Conservation (phyloP, 495 filamentous ascomycete genomes). For the Peziza echinospora region DNA sequence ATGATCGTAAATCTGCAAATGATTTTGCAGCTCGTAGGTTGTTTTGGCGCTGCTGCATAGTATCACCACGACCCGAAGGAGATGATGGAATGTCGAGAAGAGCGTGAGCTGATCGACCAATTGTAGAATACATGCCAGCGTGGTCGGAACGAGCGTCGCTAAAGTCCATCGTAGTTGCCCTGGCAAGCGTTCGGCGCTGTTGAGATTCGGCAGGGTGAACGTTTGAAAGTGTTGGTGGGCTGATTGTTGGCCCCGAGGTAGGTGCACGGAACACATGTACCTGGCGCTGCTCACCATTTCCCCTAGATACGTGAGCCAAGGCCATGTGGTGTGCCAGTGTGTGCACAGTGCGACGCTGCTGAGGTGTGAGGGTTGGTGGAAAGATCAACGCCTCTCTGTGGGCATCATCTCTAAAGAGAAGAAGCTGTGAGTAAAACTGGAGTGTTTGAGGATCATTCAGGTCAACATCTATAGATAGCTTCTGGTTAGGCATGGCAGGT, state of each 20-base stretch:
- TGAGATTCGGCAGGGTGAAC: slow-evolving; percentile 45
- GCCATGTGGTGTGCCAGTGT: slow-evolving; percentile 90
- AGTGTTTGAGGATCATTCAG: slow-evolving; percentile 80
- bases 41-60: slow-evolving; percentile 43
- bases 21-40: slow-evolving; percentile 93
- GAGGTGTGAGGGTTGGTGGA: slow-evolving; percentile 53
- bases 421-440: slow-evolving; percentile 67
- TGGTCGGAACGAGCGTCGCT: slow-evolving; percentile 61
- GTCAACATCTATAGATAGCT: slow-evolving; percentile 32
- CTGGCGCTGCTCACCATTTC: slow-evolving; percentile 63
- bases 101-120: slow-evolving; percentile 52
- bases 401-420: slow-evolving; percentile 65
- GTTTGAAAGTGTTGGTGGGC: slow-evolving; percentile 31
- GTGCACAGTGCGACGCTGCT: slow-evolving; percentile 73
- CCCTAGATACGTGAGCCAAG: slow-evolving; percentile 69
- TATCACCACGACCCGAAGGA: slow-evolving; percentile 36
- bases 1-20: slow-evolving; percentile 83
- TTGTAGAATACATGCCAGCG: slow-evolving; percentile 43
- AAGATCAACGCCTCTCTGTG: slow-evolving; percentile 63
- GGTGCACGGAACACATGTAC: slow-evolving; percentile 64
- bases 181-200: slow-evolving; percentile 60
- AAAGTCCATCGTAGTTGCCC: slow-evolving; percentile 96
- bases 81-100: slow-evolving; percentile 72
- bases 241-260: slow-evolving; percentile 29
- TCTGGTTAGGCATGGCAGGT: slow-evolving; percentile 18